phyloP scores from a whole-genome alignment of 139 green algal species.

The Desmodesmus armatus region DNA sequence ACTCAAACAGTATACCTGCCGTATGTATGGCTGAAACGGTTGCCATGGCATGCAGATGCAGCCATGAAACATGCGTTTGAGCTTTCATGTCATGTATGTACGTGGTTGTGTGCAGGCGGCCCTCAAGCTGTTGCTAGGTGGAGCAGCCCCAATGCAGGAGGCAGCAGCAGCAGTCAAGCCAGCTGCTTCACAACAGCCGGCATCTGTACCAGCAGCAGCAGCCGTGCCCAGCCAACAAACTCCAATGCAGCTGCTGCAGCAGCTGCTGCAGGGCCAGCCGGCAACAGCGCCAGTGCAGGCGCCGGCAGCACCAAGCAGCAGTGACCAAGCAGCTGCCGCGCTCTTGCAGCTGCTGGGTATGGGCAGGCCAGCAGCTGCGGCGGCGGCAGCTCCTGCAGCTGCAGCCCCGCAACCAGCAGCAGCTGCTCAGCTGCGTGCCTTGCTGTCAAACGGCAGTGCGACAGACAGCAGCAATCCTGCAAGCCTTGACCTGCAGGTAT shows the following conservation, averaged over 20 bases:
- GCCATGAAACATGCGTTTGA: not conserved
- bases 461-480: not conserved
- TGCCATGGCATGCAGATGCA: not conserved
- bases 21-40: not conserved
- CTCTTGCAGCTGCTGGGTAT: conserved; percentile 16
- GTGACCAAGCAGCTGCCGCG: not conserved
- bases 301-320: not conserved
- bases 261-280: not conserved
- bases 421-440: not conserved
- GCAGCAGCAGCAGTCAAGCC: not conserved
- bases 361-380: not conserved
- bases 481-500: not conserved
- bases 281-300: not conserved
- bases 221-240: not conserved
- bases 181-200: not conserved
- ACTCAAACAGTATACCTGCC: not conserved
- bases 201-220: not conserved
- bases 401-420: conserved; percentile 2
- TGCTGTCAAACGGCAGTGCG: not conserved
- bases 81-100: not conserved
- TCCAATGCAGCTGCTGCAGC: not conserved
- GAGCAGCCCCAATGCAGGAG: not conserved
- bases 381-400: not conserved
- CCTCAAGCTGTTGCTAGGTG: not conserved
- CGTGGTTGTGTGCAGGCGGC: not conserved